These are phyloP conservation scores for Sphagnum contortum DNA, from an alignment of 225 moss, liverwort and hornwort species.

Conservation along the genomic window DNA sequence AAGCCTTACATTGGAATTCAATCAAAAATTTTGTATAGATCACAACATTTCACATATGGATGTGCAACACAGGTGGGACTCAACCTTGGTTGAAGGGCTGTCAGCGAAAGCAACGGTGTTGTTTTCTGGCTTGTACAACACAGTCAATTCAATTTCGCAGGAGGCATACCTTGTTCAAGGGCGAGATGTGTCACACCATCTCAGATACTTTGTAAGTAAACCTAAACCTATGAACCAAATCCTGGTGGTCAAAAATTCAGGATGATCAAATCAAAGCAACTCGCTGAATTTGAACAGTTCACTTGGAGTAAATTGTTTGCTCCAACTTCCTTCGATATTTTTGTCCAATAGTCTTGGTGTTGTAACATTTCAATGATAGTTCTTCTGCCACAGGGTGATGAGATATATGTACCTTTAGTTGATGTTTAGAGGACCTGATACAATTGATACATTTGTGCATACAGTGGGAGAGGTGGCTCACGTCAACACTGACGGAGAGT, in stretches of 20 bases:
- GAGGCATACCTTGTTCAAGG: slow-evolving; percentile 39
- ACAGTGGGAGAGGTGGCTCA: slow-evolving; percentile 53
- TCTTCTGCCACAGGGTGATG: background rate
- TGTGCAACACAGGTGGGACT: slow-evolving; percentile 30
- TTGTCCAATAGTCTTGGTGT: background rate
- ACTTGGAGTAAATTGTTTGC: background rate
- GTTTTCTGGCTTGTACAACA: slow-evolving; percentile 36
- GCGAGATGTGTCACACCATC: slow-evolving; percentile 46
- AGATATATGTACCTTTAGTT: background rate
- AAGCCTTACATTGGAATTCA: background rate
- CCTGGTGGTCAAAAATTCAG: background rate
- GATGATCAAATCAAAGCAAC: background rate
- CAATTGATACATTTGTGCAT: background rate
- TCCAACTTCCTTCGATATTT: background rate
- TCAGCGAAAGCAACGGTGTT: slow-evolving; percentile 25
- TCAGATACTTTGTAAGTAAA: slow-evolving; percentile 14
- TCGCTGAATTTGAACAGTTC: background rate
- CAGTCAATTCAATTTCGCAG: slow-evolving; percentile 29
- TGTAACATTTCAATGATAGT: background rate
- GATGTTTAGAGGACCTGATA: background rate
- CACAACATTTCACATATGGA: background rate
- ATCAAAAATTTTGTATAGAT: background rate
- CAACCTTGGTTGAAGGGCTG: slow-evolving; percentile 19
- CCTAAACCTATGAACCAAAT: background rate
- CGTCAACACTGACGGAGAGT: slow-evolving; percentile 41